These are phyloP conservation scores for Limtongia smithiae DNA, from an alignment of 805 yeast genomes.

Conservation along the genomic window DNA sequence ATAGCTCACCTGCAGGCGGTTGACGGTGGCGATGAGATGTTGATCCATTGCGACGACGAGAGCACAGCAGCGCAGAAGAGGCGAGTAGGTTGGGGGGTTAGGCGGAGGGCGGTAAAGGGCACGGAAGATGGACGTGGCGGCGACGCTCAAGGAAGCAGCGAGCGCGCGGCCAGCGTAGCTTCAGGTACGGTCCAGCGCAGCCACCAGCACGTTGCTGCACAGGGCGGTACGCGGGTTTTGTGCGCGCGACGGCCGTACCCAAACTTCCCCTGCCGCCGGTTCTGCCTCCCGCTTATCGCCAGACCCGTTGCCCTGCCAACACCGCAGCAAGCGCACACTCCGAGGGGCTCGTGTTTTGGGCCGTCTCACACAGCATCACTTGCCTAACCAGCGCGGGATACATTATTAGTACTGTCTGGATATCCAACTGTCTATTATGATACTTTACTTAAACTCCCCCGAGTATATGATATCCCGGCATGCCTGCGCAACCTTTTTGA, in stretches of 20 bases:
- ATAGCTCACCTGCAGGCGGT: slow-evolving; percentile 32
- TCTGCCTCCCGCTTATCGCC: too few species aligned
- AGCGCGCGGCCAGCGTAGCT: slow-evolving; percentile 1
- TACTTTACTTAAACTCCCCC: slow-evolving; percentile 1
- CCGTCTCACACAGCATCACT: too few species aligned
- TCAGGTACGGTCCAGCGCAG: too few species aligned
- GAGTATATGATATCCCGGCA: slow-evolving; percentile 38
- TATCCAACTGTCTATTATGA: background rate
- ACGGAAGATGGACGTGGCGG: too few species aligned
- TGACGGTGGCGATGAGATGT: slow-evolving; percentile 33
- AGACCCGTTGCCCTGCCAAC: too few species aligned
- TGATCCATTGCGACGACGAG: slow-evolving; percentile 28
- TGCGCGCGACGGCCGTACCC: too few species aligned
- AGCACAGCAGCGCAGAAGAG: background rate
- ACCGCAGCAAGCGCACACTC: too few species aligned
- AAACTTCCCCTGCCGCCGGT: too few species aligned
- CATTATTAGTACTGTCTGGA: background rate
- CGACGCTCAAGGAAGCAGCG: background rate
- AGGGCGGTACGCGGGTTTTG: too few species aligned
- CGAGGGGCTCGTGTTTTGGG: too few species aligned
- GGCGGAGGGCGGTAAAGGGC: background rate
- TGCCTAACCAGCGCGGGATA: too few species aligned
- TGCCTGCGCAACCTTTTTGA: slow-evolving; percentile 53
- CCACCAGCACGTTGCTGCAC: too few species aligned
- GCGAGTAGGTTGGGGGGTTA: background rate